Evolutionary conservation across 441 rosid genomes (phyloP).

Genomic region (Corymbia calophylla): DNA sequence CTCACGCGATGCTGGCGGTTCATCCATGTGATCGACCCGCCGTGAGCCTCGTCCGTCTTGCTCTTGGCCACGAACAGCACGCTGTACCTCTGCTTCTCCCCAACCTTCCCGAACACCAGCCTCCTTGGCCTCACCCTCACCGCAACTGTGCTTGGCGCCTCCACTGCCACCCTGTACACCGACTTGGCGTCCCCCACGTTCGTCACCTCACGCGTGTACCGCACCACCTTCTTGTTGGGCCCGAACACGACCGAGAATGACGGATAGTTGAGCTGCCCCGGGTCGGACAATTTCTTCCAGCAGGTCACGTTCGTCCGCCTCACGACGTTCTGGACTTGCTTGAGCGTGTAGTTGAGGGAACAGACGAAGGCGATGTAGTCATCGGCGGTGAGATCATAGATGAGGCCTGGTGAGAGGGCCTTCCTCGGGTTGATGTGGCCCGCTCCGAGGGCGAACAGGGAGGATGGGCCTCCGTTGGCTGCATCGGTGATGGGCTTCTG

Average conservation of each 20-base stretch:
- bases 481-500: background rate
- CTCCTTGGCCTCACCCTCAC: background rate
- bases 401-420: constrained; percentile 2
- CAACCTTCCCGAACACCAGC: background rate
- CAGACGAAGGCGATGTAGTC: constrained; percentile 6
- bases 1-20: background rate
- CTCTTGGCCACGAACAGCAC: background rate
- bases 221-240: background rate
- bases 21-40: background rate
- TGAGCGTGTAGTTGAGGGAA: background rate
- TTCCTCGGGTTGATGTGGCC: constrained; percentile 2
- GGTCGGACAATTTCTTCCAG: background rate
- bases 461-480: background rate
- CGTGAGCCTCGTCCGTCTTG: background rate
- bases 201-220: background rate
- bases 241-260: background rate
- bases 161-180: background rate
- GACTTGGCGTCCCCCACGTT: background rate
- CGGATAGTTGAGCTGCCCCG: constrained; percentile 7
- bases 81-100: background rate
- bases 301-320: background rate
- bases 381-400: background rate
- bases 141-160: background rate
- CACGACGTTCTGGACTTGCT: background rate
- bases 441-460: background rate